Evolutionary conservation across 371 early-diverging fungal genomes (phyloP), one percentile per base, ranked within the genome.

Genomic region (Entomophthora muscae): DNA sequence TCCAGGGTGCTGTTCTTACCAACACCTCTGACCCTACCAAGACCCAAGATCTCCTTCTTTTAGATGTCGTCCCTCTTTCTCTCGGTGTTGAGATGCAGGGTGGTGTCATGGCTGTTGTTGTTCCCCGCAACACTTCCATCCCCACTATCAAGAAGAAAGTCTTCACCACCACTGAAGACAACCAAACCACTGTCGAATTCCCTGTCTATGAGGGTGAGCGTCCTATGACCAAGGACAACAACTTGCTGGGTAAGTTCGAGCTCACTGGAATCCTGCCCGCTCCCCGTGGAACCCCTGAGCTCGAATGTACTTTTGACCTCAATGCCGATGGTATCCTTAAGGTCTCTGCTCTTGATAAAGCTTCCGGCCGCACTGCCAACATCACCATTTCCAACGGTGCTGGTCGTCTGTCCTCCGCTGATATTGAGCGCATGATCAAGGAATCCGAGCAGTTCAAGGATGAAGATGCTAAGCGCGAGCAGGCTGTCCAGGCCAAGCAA

Each of bases 321-420:
- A 93, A 95, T 75, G 90, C 90, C 72, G 90, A 97, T 77, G 93
- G 93, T 78, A 91, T 93, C 73, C 79, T 90, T 66, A 92, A 89
- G 75, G 94, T 95, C 68, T 81, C 88, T 67, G 98, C 96, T 70
- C 79, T 80, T 66, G 95, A 95, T 78, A 87, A 85, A 80, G 83
- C 82, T 69, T 92, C 94, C 52, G 90, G 91, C 65, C 80, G 82
- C 66, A 83, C 82, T 72, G 86, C 86, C 77, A 85, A 87, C 76
- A 86, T 93, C 71, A 91, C 89, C 80, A 90, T 93, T 79, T 82
- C 89, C 79, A 90, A 89, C 84, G 84, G 86, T 70, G 86, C 86
- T 65, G 88, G 89, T 63, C 91, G 93, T 70, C 82, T 97, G 53
- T 84, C 91, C 66, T 80, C 83, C 67, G 85, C 80, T 55, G 93